These are phyloP conservation scores for Jacaranda copaia DNA, from an alignment of 257 asterid species.

Conservation along the genomic window DNA sequence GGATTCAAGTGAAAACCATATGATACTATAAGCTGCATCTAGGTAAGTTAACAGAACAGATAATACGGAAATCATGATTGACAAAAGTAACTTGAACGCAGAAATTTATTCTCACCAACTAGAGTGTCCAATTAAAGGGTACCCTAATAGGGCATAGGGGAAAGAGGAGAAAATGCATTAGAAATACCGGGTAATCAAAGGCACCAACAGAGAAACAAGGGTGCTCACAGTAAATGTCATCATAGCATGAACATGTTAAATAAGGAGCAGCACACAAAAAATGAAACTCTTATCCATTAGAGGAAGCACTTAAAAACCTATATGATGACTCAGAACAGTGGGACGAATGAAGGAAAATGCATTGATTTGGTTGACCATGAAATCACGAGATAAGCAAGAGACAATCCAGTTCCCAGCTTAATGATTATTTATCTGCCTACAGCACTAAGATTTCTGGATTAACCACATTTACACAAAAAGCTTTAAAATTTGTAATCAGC, in stretches of 20 bases:
- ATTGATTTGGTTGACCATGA: conserved; percentile 26
- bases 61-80: not conserved
- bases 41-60: not conserved
- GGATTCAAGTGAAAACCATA: not conserved
- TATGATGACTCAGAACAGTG: not conserved
- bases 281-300: not conserved
- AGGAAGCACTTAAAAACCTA: not conserved
- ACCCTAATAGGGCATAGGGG: not conserved
- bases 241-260: not conserved
- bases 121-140: not conserved
- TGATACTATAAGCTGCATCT: not conserved
- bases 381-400: conserved; percentile 13
- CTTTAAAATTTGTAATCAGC: not conserved
- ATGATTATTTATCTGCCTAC: conserved; percentile 17
- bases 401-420: conserved; percentile 18
- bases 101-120: not conserved
- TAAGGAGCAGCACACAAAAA: not conserved
- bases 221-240: not conserved
- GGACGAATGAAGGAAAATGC: not conserved
- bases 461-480: conserved; percentile 4
- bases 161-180: not conserved
- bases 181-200: not conserved
- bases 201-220: not conserved
- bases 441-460: conserved; percentile 11
- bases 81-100: not conserved